Percentiles rank a stretch among this genome's conserved stretches.
These are phyloP conservation scores for Venturia pyrina DNA, from an alignment of 2,329 filamentous ascomycete genomes.

Conservation along the genomic window DNA sequence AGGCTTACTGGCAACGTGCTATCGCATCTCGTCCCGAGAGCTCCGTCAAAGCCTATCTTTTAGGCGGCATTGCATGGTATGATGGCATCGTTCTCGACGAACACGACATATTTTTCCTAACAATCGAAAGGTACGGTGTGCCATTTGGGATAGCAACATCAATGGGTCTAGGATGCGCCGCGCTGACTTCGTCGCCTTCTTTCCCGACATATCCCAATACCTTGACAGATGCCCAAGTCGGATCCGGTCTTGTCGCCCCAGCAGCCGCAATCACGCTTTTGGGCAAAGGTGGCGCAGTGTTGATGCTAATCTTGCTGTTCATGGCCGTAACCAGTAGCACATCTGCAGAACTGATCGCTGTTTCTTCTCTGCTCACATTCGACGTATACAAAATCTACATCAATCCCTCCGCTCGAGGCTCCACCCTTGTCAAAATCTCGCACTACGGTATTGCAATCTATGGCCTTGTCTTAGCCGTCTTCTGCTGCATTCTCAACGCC, in stretches of 20 bases:
- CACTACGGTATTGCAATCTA: constrained; percentile 17
- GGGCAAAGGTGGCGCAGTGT: constrained; percentile 29
- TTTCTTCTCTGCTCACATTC: constrained; percentile 44
- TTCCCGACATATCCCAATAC: constrained; percentile 26
- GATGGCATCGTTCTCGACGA: background rate
- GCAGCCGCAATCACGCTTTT: constrained; percentile 29
- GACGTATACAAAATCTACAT: constrained; percentile 45
- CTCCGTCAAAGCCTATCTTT: constrained; percentile 31
- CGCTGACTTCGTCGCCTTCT: constrained; percentile 18
- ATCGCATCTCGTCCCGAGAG: constrained; percentile 33
- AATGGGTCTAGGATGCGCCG: constrained; percentile 27
- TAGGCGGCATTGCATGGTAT: constrained; percentile 31
- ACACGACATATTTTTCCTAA: background rate
- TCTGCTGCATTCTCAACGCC: constrained; percentile 20
- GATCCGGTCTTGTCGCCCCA: constrained; percentile 28
- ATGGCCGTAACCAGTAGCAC: constrained; percentile 38
- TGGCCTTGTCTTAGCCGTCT: constrained; percentile 16
- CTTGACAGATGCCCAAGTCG: constrained; percentile 24
- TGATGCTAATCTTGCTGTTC: constrained; percentile 28
- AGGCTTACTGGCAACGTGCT: constrained; percentile 35
- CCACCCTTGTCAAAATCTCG: constrained; percentile 16
- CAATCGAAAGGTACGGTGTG: constrained; percentile 21
- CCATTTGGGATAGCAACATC: constrained; percentile 28
- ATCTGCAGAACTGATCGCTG: constrained; percentile 43
- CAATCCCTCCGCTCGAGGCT: constrained; percentile 28